These are phyloP conservation scores for Candida sanyaensis DNA, from an alignment of 1,139 yeast genomes.

Conservation along the genomic window DNA sequence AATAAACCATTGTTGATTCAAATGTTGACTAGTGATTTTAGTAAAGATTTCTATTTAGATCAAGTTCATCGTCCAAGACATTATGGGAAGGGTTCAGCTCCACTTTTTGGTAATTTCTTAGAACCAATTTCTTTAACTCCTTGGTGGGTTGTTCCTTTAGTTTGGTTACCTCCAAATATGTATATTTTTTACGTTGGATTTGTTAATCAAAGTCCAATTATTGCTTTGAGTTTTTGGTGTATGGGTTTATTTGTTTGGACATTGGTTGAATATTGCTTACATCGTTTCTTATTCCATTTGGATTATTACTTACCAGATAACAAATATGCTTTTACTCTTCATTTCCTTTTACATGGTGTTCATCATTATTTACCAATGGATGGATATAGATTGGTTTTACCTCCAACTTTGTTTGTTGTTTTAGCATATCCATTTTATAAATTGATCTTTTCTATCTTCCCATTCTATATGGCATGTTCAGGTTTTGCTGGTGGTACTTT, in stretches of 20 bases:
- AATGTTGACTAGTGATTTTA: conserved; percentile 69
- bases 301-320: conserved; percentile 85
- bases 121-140: conserved; percentile 52
- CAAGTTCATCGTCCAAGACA: conserved; percentile 98
- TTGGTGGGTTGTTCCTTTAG: conserved; percentile 73
- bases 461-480: conserved; percentile 50
- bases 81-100: conserved; percentile 81
- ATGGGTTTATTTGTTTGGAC: conserved; percentile 91
- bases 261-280: conserved; percentile 80
- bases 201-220: conserved; percentile 33
- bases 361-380: conserved; percentile 99
- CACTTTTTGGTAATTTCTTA: conserved; percentile 52
- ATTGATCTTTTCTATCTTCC: conserved; percentile 39
- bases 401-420: conserved; percentile 75
- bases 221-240: conserved; percentile 46
- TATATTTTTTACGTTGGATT: conserved; percentile 48
- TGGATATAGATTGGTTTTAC: conserved; percentile 87
- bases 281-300: conserved; percentile 90
- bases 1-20: conserved; percentile 79
- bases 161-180: conserved; percentile 84
- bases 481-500: conserved; percentile 92
- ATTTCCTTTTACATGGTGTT: conserved; percentile 90
- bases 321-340: conserved; percentile 72
- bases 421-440: conserved; percentile 48
- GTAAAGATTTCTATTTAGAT: conserved; percentile 88